phyloP scores from a whole-genome alignment of 805 yeast genomes.

The Starmerella stigmatis region DNA sequence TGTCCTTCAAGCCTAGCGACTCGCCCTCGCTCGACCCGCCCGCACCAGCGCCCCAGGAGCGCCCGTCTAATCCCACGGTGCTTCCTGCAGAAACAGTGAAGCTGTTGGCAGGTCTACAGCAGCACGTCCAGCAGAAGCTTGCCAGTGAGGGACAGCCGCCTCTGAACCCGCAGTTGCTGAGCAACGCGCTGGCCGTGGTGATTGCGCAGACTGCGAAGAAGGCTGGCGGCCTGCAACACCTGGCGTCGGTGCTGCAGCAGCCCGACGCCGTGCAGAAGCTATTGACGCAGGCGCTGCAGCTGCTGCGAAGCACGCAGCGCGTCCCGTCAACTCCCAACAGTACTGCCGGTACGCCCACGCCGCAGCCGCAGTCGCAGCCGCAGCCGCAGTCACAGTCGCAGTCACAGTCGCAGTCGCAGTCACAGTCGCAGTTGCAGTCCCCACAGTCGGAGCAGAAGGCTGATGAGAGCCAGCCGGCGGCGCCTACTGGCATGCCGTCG shows the following conservation, averaged over 20 bases:
- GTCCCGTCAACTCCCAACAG: slow-evolving; percentile 20
- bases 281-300: slow-evolving; percentile 20
- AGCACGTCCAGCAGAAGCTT: slow-evolving; percentile 69
- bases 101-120: slow-evolving; percentile 73
- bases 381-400: no score
- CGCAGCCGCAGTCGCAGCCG: no score
- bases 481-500: background rate
- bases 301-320: slow-evolving; percentile 20
- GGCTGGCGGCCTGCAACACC: slow-evolving; percentile 27
- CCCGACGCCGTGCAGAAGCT: slow-evolving; percentile 22
- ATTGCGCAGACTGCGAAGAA: slow-evolving; percentile 83
- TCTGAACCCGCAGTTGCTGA: slow-evolving; percentile 70
- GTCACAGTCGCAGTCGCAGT: no score
- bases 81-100: slow-evolving; percentile 54
- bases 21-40: background rate
- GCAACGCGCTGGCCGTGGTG: slow-evolving; percentile 87
- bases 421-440: no score
- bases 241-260: slow-evolving; percentile 21
- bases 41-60: background rate
- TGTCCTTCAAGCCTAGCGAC: background rate
- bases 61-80: slow-evolving; percentile 14
- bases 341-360: slow-evolving; percentile 6
- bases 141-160: slow-evolving; percentile 60
- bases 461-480: background rate
- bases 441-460: slow-evolving; percentile 6